A percentile compares a stretch with the other conserved stretches of the same genome.
These are phyloP conservation scores for Gamsiella multidivaricata DNA, from an alignment of 192 early-diverging fungal genomes.

Conservation along the genomic window DNA sequence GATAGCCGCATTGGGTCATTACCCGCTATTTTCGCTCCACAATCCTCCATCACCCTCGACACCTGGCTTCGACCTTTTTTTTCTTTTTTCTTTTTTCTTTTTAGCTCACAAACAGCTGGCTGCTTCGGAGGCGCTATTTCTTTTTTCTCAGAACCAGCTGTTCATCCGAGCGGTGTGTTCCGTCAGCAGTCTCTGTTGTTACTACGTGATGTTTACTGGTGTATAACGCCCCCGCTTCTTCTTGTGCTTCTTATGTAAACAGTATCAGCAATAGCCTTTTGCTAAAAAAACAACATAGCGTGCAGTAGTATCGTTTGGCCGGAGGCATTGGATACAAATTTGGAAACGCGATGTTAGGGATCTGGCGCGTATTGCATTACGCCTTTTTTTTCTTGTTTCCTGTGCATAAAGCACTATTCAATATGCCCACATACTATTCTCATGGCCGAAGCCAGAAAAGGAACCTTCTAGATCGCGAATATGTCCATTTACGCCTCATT, in stretches of 20 bases:
- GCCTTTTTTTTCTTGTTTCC: no score
- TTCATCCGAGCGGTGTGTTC: no score
- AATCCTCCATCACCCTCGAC: neutral
- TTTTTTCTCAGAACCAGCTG: no score
- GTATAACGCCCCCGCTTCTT: no score
- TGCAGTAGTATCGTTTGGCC: neutral
- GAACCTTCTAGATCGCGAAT: slow-evolving; percentile 4
- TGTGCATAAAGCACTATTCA: neutral
- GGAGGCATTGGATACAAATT: neutral
- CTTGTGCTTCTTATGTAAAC: neutral
- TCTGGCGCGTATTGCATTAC: no score
- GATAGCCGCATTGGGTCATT: no score
- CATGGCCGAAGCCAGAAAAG: neutral
- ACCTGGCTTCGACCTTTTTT: neutral
- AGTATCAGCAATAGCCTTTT: neutral
- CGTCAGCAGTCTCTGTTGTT: no score
- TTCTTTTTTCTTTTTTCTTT: neutral
- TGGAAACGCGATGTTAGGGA: neutral
- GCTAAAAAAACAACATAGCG: slow-evolving; percentile 7
- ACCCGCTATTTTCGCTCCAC: neutral
- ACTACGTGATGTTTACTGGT: no score
- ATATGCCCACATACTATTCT: no score
- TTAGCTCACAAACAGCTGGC: no score
- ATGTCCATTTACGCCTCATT: neutral
- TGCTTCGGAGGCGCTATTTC: no score